Evolutionary conservation across 1,139 yeast genomes (phyloP).

Genomic region (Yamadazyma blattariae): DNA sequence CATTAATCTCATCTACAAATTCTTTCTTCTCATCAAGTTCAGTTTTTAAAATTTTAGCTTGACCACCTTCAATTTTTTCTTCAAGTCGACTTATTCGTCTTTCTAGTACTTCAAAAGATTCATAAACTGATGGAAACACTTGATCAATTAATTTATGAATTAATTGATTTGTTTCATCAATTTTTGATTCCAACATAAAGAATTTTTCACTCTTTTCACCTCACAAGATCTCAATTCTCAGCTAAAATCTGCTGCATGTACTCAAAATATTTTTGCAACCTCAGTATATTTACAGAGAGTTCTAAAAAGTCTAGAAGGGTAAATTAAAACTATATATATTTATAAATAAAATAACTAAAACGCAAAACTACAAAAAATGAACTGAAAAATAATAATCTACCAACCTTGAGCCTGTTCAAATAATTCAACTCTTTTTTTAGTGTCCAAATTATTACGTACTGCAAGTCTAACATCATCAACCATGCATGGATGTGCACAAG

Average conservation of each 20-base stretch:
- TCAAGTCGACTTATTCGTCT: constrained; percentile 9
- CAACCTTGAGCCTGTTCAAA: constrained; percentile 28
- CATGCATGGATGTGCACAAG: constrained; percentile 38
- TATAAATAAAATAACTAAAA: too few species aligned
- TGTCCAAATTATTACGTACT: constrained; percentile 19
- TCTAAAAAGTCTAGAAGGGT: neutral
- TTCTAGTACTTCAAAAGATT: constrained; percentile 12
- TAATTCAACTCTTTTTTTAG: constrained; percentile 22
- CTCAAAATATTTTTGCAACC: too few species aligned
- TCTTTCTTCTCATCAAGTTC: neutral
- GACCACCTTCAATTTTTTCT: constrained; percentile 4
- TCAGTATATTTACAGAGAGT: too few species aligned
- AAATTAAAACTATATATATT: too few species aligned
- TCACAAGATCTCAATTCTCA: neutral
- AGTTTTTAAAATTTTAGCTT: neutral
- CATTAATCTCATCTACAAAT: neutral
- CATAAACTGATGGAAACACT: constrained; percentile 14
- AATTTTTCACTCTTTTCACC: constrained; percentile 3
- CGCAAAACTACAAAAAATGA: too few species aligned
- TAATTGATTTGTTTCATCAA: constrained; percentile 14
- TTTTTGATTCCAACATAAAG: constrained; percentile 12
- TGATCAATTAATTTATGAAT: constrained; percentile 11
- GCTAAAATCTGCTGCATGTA: too few species aligned
- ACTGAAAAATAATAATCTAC: too few species aligned
- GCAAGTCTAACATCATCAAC: constrained; percentile 27